Evolutionary conservation across 2,329 filamentous ascomycete species (phyloP), one percentile per base, ranked within the genome.

Genomic region (Chaetomiaceae sp.): DNA sequence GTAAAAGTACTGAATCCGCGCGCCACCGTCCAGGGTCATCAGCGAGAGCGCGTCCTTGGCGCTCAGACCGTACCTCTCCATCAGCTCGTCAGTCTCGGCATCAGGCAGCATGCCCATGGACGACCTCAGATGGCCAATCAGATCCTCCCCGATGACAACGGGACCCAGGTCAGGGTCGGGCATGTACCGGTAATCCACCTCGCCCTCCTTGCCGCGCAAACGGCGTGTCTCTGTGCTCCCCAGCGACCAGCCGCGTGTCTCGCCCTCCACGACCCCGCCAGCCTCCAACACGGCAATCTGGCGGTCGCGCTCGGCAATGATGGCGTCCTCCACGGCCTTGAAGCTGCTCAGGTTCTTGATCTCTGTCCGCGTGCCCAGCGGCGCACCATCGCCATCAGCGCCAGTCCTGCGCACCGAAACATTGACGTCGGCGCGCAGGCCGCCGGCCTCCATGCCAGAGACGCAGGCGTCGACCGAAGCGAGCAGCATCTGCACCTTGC

Each of bases 161-260:
- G 93, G 89, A 0, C 81, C 78, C 13, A 99, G 76, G 65, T 99
- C 93, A 5, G 93, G 89, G 66, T 99, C 93, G 0, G 93, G 92
- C 92, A 99, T 97, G 65, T 99, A 99, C 37, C 93, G 79, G 68
- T 99, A 99, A 68, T 99, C 93, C 5, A 97, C 90, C 64, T 96
- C 92, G 42, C 93, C 93, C 67, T 97, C 93, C 67, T 99, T 99
- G 21, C 89, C 89, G 62, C 93, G 81, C 38, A 99, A 72, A 35
- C 86, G 79, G 52, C 82, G 83, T 3, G 93, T 97, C 65, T 90
- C 85, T 4, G 82, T 89, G 56, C 83, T 85, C 2, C 90, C 90
- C 20, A 96, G 78, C 1, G 89, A 87, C 90, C 91, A 99, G 5
- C 93, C 92, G 51, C 93, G 80, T 7, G 93, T 99, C 71, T 99